These are phyloP conservation scores for Populus nigra DNA, from an alignment of 345 rosid genomes.

Conservation along the genomic window DNA sequence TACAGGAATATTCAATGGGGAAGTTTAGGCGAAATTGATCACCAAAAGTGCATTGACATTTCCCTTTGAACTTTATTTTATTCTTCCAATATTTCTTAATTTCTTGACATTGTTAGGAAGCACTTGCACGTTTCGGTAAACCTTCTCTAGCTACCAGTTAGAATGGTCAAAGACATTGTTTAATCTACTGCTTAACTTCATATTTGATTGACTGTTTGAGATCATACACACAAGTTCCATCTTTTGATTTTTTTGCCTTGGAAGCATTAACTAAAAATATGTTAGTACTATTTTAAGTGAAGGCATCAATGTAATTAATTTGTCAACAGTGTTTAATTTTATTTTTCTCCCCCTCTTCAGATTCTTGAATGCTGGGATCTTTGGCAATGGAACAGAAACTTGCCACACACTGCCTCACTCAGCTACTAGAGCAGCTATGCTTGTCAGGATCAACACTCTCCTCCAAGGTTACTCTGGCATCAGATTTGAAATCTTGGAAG, in stretches of 20 bases:
- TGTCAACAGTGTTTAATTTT: not conserved
- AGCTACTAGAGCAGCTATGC: slow-evolving; percentile 28
- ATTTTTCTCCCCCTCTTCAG: not conserved
- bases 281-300: no score
- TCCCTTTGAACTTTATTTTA: not conserved
- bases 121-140: not conserved
- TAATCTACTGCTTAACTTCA: not conserved
- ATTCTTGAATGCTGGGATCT: slow-evolving; percentile 32
- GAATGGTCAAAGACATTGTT: not conserved
- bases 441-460: slow-evolving; percentile 33
- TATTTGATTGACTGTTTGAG: no score
- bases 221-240: not conserved
- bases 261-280: not conserved
- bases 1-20: not conserved
- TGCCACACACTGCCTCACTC: slow-evolving; percentile 27
- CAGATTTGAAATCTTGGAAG: slow-evolving; percentile 30
- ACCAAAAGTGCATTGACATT: not conserved
- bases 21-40: not conserved
- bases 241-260: not conserved
- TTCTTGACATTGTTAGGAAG: not conserved
- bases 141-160: not conserved
- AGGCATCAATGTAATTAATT: not conserved
- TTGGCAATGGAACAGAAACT: slow-evolving; percentile 24
- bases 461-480: slow-evolving; percentile 33
- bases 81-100: not conserved